Conservation (phyloP, 768 basidiomycete species). For the Kwoniella heveanensis region DNA sequence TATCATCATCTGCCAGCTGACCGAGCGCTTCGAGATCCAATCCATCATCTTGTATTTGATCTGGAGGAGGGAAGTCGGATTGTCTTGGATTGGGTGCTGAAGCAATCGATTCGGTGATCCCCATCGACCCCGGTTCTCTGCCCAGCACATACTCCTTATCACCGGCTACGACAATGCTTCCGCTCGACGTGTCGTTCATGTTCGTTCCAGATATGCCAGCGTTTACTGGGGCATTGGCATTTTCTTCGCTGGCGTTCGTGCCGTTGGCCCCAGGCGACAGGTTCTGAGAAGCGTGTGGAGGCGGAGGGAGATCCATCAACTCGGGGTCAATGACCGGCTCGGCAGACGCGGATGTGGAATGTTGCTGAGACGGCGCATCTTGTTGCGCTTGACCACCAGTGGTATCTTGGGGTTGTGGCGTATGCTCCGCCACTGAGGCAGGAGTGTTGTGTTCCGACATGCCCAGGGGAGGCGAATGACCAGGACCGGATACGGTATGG, state of each 20-base stretch:
- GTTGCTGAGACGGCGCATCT: not conserved
- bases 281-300: constrained; percentile 25
- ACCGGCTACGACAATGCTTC: constrained; percentile 2
- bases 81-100: constrained; percentile 43
- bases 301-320: constrained; percentile 36
- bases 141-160: not conserved
- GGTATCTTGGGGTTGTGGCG: not conserved
- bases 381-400: not conserved
- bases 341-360: not conserved
- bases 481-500: no score
- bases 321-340: constrained; percentile 45
- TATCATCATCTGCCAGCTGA: constrained; percentile 30
- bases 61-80: constrained; percentile 37
- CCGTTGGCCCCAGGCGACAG: constrained; percentile 7
- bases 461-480: not conserved
- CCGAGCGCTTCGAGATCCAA: constrained; percentile 35
- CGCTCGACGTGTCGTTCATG: not conserved
- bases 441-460: not conserved
- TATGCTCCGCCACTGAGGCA: not conserved
- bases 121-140: constrained; percentile 23
- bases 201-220: not conserved
- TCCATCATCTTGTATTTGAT: constrained; percentile 26
- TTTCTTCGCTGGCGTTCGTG: not conserved
- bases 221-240: not conserved
- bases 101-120: constrained; percentile 47